These are phyloP conservation scores for Ambrosiella xylebori DNA, from an alignment of 2,329 filamentous ascomycete species.

Conservation along the genomic window DNA sequence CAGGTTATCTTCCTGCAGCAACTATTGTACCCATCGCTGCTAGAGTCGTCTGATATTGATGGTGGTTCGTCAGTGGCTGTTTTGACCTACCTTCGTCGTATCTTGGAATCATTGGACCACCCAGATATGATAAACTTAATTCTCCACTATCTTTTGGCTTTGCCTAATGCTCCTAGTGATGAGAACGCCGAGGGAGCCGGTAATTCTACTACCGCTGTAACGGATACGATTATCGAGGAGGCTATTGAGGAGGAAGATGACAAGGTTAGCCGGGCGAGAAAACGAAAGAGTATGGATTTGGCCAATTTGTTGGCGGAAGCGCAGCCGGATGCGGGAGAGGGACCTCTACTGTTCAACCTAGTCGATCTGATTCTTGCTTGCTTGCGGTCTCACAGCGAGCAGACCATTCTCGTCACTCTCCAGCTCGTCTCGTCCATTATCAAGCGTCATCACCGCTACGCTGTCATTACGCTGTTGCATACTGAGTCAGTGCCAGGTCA, in stretches of 20 bases:
- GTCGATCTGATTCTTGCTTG: slow-evolving; percentile 82
- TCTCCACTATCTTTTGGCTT: slow-evolving; percentile 74
- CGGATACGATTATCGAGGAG: slow-evolving; percentile 4
- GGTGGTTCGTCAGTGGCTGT: slow-evolving; percentile 94
- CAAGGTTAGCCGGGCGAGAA: slow-evolving; percentile 50
- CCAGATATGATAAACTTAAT: slow-evolving; percentile 90
- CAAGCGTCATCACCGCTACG: slow-evolving; percentile 74
- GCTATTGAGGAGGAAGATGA: slow-evolving; percentile 19
- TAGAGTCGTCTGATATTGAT: slow-evolving; percentile 94
- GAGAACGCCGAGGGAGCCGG: slow-evolving; percentile 13
- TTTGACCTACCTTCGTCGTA: slow-evolving; percentile 77
- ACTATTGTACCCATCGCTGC: slow-evolving; percentile 81
- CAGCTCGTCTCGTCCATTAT: slow-evolving; percentile 76
- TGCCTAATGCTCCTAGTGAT: slow-evolving; percentile 37
- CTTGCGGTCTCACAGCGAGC: slow-evolving; percentile 64
- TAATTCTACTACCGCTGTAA: background rate
- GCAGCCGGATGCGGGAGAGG: slow-evolving; percentile 34
- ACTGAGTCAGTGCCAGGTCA: slow-evolving; percentile 37
- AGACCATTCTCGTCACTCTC: slow-evolving; percentile 78
- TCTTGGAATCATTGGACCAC: slow-evolving; percentile 80
- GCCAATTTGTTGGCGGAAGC: slow-evolving; percentile 62
- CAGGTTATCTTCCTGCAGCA: slow-evolving; percentile 93
- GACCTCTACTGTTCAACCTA: slow-evolving; percentile 80
- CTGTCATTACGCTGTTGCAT: slow-evolving; percentile 57
- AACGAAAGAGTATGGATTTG: slow-evolving; percentile 77